Evolutionary conservation across 345 rosid species (phyloP), one percentile per base, ranked within the genome.

Genomic region (Mercurialis annua): DNA sequence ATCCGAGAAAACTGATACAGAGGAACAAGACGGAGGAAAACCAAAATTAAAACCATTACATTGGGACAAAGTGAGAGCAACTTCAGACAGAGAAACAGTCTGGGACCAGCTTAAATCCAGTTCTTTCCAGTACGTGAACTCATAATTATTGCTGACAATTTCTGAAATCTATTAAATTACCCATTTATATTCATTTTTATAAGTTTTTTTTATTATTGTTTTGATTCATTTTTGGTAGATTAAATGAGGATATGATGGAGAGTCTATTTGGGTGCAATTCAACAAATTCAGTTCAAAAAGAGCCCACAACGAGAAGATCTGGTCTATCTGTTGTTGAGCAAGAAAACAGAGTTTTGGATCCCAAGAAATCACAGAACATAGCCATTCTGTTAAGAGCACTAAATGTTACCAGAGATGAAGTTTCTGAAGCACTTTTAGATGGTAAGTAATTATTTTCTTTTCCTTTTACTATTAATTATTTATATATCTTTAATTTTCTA

Each of bases 171-270:
- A 26, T 16, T 18, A 62, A 24, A 8, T 26, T 26, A 27, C 53
- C 66, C 66, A 62, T 42, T 50, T 61, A 43, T 42, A 42, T 31
- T 4, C 21, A 40, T 21, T 36, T 21, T 36, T 21, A 11, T 40
- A 31, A 60, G 44, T 60, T 60, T 7, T 18, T 60, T 60, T 7
- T 18, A 38, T 58, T 14, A 43, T 61, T 30, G 24, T 33, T 33
- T 42, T 42, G 51, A 61, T 61, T 18, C 51, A 42, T 62, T 36
- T 42, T 52, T 54, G 63, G 67, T 64, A 94, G 97, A 74, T 77
- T 94, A 78, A 94, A 94, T 70, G 99, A 94, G 80, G 96, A 89
- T 76, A 82, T 89, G 83, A 94, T 94, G 97, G 99, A 94, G 85
- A 86, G 87, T 65, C 86, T 94, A 38, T 90, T 94, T 70, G 95